Conservation (phyloP, 208 protist genomes). For the Trypanosoma lewisi region DNA sequence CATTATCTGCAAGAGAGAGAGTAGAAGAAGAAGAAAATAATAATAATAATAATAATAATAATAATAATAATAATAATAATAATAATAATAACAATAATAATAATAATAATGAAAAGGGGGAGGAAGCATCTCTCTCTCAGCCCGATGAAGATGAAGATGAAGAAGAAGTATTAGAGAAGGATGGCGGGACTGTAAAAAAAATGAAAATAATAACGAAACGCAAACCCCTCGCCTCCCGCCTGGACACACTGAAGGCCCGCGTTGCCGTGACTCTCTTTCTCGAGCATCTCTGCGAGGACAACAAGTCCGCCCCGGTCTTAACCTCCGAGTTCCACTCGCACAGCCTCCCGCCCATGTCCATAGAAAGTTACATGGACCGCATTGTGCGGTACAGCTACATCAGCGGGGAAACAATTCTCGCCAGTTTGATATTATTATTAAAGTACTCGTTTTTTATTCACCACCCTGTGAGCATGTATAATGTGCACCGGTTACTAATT, state of each 20-base stretch:
- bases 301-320: conserved; percentile 48
- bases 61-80: too few species aligned
- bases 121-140: too few species aligned
- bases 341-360: conserved; percentile 69
- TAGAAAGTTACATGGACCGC: conserved; percentile 81
- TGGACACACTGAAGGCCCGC: conserved; percentile 21
- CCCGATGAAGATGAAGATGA: too few species aligned
- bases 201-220: not conserved
- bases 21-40: too few species aligned
- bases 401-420: conserved; percentile 85
- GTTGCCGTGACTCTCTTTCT: conserved; percentile 52
- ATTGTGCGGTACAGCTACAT: conserved; percentile 80
- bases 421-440: conserved; percentile 87
- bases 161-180: too few species aligned
- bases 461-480: conserved; percentile 86
- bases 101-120: not conserved
- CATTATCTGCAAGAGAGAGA: too few species aligned
- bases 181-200: too few species aligned
- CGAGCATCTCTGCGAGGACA: conserved; percentile 56
- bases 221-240: not conserved
- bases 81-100: too few species aligned
- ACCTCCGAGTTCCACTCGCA: conserved; percentile 80
- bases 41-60: too few species aligned
- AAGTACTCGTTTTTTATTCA: conserved; percentile 67
- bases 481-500: conserved; percentile 92